Evolutionary conservation across 108 stramenopile genomes (phyloP).

Genomic region (Pseudonitzschia multiseries): DNA sequence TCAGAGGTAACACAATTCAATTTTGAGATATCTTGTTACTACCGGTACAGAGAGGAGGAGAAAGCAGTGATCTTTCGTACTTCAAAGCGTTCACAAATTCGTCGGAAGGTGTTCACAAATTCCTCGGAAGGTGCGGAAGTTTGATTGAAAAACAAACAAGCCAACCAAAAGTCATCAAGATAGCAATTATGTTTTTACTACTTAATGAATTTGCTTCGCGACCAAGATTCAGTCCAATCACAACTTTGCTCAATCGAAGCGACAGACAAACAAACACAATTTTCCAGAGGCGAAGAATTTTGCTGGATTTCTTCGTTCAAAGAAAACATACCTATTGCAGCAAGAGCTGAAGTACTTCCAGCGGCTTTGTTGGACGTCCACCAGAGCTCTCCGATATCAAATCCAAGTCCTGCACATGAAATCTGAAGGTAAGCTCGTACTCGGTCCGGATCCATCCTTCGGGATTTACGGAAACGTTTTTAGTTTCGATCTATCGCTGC

Average conservation of each 20-base stretch:
- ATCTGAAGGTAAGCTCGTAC: slow-evolving; percentile 89
- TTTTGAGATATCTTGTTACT: too few species aligned
- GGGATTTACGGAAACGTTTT: not conserved
- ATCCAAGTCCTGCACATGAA: slow-evolving; percentile 92
- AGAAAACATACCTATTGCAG: slow-evolving; percentile 56
- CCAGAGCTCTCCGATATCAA: slow-evolving; percentile 97
- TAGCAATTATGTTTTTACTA: not conserved
- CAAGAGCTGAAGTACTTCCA: slow-evolving; percentile 59
- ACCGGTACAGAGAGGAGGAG: too few species aligned
- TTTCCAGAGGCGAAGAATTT: not conserved
- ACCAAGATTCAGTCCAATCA: not conserved
- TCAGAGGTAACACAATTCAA: not conserved
- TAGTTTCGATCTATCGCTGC: not conserved
- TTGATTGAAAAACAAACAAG: not conserved
- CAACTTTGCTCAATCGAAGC: not conserved
- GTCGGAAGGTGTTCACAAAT: not conserved
- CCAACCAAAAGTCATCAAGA: not conserved
- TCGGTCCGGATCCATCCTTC: slow-evolving; percentile 84
- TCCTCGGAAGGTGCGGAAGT: not conserved
- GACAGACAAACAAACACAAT: not conserved
- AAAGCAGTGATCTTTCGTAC: not conserved
- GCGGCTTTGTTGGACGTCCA: slow-evolving; percentile 81
- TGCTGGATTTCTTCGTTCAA: not conserved
- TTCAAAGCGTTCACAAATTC: not conserved
- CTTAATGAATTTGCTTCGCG: not conserved